These are phyloP conservation scores for Pascua sp. DNA, from an alignment of 1,284 basidiomycete species.

Conservation along the genomic window DNA sequence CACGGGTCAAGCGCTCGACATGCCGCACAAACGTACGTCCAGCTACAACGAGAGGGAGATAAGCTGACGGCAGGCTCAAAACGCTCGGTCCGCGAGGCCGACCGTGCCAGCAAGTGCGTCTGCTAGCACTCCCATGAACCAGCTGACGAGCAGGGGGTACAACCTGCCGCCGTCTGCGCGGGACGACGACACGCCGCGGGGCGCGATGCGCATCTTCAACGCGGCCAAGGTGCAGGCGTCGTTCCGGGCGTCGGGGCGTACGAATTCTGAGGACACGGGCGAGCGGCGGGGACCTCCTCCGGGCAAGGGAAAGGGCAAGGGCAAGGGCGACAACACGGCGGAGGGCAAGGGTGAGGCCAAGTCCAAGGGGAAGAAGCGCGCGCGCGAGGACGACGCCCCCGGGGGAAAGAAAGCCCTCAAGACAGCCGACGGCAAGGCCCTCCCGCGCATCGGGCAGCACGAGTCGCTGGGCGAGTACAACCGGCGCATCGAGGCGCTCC, in stretches of 20 bases:
- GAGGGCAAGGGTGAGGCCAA: background rate
- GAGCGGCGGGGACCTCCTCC: slow-evolving; percentile 11
- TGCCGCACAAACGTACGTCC: slow-evolving; percentile 48
- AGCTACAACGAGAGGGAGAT: background rate
- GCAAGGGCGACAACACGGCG: background rate
- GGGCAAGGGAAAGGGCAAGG: background rate
- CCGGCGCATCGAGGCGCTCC: slow-evolving; percentile 40
- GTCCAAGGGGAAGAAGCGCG: background rate
- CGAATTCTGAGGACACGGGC: slow-evolving; percentile 38
- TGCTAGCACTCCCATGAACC: background rate
- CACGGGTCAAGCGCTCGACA: slow-evolving; percentile 36
- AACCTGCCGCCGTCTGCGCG: slow-evolving; percentile 33
- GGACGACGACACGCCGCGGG: slow-evolving; percentile 43
- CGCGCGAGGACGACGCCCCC: slow-evolving; percentile 1
- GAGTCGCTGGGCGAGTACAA: slow-evolving; percentile 45
- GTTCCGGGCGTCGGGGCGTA: slow-evolving; percentile 37
- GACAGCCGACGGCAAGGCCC: slow-evolving; percentile 1
- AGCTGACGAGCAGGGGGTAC: slow-evolving; percentile 33
- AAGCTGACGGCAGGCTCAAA: slow-evolving; percentile 40
- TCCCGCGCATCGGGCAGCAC: slow-evolving; percentile 27
- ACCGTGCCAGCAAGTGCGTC: slow-evolving; percentile 36
- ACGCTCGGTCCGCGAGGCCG: slow-evolving; percentile 37
- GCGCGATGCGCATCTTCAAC: slow-evolving; percentile 42
- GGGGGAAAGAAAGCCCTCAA: slow-evolving; percentile 3
- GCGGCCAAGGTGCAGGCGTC: slow-evolving; percentile 31